A percentile compares a stretch with the other conserved stretches of the same genome.
phyloP scores from a whole-genome alignment of 2,329 filamentous ascomycete genomes.

The Polytolypa hystricis region DNA sequence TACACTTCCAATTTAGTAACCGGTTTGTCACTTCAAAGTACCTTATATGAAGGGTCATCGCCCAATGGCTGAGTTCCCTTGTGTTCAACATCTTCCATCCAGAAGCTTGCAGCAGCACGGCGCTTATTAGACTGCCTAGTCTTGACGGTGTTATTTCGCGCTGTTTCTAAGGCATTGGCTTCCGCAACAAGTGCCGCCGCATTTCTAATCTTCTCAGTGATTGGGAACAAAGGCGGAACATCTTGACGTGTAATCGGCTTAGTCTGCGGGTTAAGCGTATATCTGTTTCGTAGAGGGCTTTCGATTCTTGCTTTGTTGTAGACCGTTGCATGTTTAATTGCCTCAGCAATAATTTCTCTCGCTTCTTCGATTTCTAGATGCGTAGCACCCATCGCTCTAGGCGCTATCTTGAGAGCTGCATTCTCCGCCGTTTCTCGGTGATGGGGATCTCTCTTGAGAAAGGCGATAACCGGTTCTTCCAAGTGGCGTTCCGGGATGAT shows the following conservation, averaged over 20 bases:
- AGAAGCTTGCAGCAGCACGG: not conserved
- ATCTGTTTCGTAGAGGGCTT: slow-evolving; percentile 1
- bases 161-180: slow-evolving; percentile 1
- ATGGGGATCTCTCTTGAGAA: too few relatives aligned
- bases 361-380: slow-evolving; percentile 1
- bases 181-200: slow-evolving; percentile 6
- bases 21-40: too few relatives aligned
- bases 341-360: slow-evolving; percentile 1
- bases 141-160: not conserved
- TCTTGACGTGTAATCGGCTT: not conserved
- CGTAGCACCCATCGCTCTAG: too few relatives aligned
- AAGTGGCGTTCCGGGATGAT: too few relatives aligned
- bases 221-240: slow-evolving; percentile 3
- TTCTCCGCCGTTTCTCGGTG: too few relatives aligned
- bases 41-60: slow-evolving; percentile 4
- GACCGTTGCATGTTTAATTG: not conserved
- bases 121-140: not conserved
- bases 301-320: slow-evolving; percentile 7
- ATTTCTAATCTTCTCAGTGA: slow-evolving; percentile 3
- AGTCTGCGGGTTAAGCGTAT: not conserved
- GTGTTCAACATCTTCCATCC: slow-evolving; percentile 5
- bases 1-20: too few relatives aligned
- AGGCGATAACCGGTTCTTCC: too few relatives aligned
- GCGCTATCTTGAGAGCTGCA: too few relatives aligned
- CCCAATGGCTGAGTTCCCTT: slow-evolving; percentile 5